phyloP scores from a whole-genome alignment of 2,329 filamentous ascomycete species.

The Tolypocladium album region DNA sequence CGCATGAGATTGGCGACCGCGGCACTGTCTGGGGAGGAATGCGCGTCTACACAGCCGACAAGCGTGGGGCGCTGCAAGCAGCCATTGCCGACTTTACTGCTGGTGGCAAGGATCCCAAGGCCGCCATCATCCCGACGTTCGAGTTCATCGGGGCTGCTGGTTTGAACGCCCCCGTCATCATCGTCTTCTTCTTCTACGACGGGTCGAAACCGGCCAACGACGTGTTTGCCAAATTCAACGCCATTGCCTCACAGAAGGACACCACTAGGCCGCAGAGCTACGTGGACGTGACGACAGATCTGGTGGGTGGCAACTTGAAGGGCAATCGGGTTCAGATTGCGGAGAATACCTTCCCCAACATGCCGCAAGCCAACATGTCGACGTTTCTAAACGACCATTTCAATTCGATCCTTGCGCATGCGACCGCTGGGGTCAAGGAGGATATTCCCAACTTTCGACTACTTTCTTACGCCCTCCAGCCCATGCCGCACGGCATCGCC shows the following conservation, averaged over 20 bases:
- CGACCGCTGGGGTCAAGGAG: neutral
- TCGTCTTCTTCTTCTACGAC: constrained; percentile 54
- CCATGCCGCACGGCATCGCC: constrained; percentile 7
- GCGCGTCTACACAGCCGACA: constrained; percentile 20
- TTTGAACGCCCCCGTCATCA: constrained; percentile 32
- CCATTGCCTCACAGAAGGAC: constrained; percentile 30
- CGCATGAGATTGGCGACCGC: constrained; percentile 26
- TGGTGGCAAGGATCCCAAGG: constrained; percentile 48
- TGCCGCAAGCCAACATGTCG: constrained; percentile 9
- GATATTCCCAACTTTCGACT: constrained; percentile 6
- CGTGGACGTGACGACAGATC: constrained; percentile 22
- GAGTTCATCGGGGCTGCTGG: constrained; percentile 16
- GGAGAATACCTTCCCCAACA: constrained; percentile 12
- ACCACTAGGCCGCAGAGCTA: constrained; percentile 35
- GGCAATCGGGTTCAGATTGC: constrained; percentile 8
- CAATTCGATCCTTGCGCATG: neutral
- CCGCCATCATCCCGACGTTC: constrained; percentile 47
- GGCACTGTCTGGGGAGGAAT: constrained; percentile 31
- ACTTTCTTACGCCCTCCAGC: constrained; percentile 8
- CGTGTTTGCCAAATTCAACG: constrained; percentile 46
- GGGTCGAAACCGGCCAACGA: constrained; percentile 38
- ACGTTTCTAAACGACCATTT: constrained; percentile 9
- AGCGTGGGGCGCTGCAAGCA: constrained; percentile 25
- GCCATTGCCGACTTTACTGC: constrained; percentile 45
- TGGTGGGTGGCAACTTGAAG: constrained; percentile 6